Evolutionary conservation across 345 rosid genomes (phyloP).

Genomic region (Noccaea caerulescens): DNA sequence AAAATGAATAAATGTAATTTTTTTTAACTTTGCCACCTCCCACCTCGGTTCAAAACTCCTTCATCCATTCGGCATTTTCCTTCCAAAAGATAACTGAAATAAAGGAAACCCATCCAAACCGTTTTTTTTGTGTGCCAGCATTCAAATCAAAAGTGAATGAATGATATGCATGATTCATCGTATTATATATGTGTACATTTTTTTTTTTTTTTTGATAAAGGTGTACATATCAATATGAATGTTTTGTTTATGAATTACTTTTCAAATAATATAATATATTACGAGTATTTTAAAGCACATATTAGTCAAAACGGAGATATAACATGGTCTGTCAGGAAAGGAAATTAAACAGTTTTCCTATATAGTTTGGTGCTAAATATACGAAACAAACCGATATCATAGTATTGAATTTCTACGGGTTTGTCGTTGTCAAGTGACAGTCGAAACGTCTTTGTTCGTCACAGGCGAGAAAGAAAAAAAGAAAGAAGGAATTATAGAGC

Average conservation of each 20-base stretch:
- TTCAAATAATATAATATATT: too few species aligned
- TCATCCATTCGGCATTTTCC: slow-evolving; percentile 10
- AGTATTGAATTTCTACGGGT: background rate
- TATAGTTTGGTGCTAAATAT: background rate
- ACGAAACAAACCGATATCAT: slow-evolving; percentile 1
- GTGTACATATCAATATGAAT: background rate
- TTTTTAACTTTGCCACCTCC: background rate
- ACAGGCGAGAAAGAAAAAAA: background rate
- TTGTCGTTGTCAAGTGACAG: slow-evolving; percentile 30
- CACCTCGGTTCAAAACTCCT: slow-evolving; percentile 8
- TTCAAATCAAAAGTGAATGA: slow-evolving; percentile 6
- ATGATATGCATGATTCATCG: background rate
- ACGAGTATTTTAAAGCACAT: too few species aligned
- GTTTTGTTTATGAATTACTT: too few species aligned
- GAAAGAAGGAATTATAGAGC: slow-evolving; percentile 13
- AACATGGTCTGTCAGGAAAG: background rate
- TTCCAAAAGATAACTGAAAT: background rate
- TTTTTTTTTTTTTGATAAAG: too few species aligned
- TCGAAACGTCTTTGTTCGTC: slow-evolving; percentile 32
- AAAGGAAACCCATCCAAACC: background rate
- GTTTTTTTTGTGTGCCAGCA: background rate
- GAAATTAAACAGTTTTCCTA: background rate
- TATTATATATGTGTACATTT: too few species aligned
- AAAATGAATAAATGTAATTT: background rate
- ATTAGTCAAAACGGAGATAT: background rate